Conservation (phyloP, 805 yeast genomes). For the Pichia thaimueangensis region DNA sequence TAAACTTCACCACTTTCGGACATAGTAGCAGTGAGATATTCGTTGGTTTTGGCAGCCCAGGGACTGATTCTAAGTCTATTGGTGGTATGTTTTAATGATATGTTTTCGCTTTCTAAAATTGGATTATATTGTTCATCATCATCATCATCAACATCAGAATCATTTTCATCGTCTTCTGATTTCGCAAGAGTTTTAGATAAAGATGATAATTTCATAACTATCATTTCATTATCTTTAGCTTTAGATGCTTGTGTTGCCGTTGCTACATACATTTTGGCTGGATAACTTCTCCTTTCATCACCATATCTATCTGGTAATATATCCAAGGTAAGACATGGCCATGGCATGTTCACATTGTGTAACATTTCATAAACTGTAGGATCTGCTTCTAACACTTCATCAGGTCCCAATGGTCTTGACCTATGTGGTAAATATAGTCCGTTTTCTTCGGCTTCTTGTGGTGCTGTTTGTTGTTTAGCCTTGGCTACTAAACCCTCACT, state of each 20-base stretch:
- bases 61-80: slow-evolving; percentile 86
- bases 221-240: slow-evolving; percentile 81
- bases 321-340: slow-evolving; percentile 95
- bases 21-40: slow-evolving; percentile 82
- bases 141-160: slow-evolving; percentile 64
- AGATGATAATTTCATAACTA: slow-evolving; percentile 76
- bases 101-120: slow-evolving; percentile 74
- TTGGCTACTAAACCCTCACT: slow-evolving; percentile 56
- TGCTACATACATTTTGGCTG: slow-evolving; percentile 77
- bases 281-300: slow-evolving; percentile 79
- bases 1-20: slow-evolving; percentile 85
- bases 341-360: slow-evolving; percentile 86
- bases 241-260: slow-evolving; percentile 92
- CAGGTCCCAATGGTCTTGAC: slow-evolving; percentile 87
- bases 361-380: slow-evolving; percentile 95
- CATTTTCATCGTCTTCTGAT: slow-evolving; percentile 72
- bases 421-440: slow-evolving; percentile 80
- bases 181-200: slow-evolving; percentile 81
- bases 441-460: slow-evolving; percentile 17
- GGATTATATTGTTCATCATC: slow-evolving; percentile 70
- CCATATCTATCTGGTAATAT: slow-evolving; percentile 83
- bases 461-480: slow-evolving; percentile 34
- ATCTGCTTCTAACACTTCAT: slow-evolving; percentile 94
- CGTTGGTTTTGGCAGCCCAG: slow-evolving; percentile 64
- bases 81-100: slow-evolving; percentile 76